Evolutionary conservation across 2,329 filamentous ascomycete species (phyloP).

Genomic region (Ambrosiella cleistominuta): DNA sequence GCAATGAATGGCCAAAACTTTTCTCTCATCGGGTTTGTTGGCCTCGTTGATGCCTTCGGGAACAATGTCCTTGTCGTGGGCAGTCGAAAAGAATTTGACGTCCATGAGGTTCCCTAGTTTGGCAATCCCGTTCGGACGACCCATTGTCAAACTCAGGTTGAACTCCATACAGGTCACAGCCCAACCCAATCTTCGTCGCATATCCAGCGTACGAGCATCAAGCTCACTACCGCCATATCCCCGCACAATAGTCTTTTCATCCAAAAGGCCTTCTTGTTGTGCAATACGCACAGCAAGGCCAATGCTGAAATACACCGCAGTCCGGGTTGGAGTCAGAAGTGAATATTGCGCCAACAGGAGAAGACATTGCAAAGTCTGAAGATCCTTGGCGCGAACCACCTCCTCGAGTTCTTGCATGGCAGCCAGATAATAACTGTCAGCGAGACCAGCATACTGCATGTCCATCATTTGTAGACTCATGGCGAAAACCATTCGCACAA

Average conservation of each 20-base stretch:
- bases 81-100: conserved; percentile 66
- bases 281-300: conserved; percentile 75
- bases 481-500: conserved; percentile 78
- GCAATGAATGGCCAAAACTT: conserved; percentile 80
- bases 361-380: conserved; percentile 80
- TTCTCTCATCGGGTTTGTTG: conserved; percentile 55
- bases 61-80: conserved; percentile 72
- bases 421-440: conserved; percentile 86
- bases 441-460: conserved; percentile 74
- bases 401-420: conserved; percentile 72
- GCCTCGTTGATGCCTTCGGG: conserved; percentile 55
- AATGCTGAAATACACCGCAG: conserved; percentile 82
- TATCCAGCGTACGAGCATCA: conserved; percentile 64
- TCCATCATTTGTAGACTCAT: conserved; percentile 90
- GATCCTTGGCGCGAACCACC: conserved; percentile 71
- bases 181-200: conserved; percentile 80
- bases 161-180: conserved; percentile 76
- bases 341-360: conserved; percentile 81
- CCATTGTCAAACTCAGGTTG: conserved; percentile 72
- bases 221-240: conserved; percentile 40
- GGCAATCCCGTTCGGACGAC: conserved; percentile 70
- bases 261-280: conserved; percentile 72
- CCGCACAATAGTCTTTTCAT: conserved; percentile 69
- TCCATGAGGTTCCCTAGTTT: conserved; percentile 69
- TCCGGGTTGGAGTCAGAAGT: conserved; percentile 75